A percentile compares a stretch with the other conserved stretches of the same genome.
These are phyloP conservation scores for Mimosa pudica DNA, from an alignment of 306 rosid genomes.

Conservation along the genomic window DNA sequence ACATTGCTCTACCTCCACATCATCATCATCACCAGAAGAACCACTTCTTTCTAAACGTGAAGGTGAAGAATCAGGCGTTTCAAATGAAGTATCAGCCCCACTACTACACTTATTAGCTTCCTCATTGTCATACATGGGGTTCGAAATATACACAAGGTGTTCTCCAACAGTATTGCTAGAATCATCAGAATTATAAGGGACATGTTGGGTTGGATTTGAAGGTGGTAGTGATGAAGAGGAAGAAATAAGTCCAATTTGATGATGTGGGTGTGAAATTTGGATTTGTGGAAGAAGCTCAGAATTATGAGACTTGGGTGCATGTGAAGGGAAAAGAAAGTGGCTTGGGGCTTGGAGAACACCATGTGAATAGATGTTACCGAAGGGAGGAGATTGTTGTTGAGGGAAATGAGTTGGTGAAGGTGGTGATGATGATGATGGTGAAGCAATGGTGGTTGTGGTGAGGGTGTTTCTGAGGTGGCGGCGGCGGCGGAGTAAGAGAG, in stretches of 20 bases:
- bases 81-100: constrained; percentile 61
- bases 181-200: constrained; percentile 29
- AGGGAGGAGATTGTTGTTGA: constrained; percentile 39
- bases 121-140: constrained; percentile 77
- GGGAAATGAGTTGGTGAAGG: constrained; percentile 32
- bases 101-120: constrained; percentile 42
- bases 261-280: constrained; percentile 37
- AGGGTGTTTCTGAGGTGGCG: constrained; percentile 58
- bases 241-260: constrained; percentile 35
- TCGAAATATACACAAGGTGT: constrained; percentile 82
- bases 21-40: constrained; percentile 62
- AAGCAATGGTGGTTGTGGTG: not conserved
- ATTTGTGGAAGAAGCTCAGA: constrained; percentile 53
- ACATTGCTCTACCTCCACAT: constrained; percentile 27
- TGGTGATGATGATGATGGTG: not conserved
- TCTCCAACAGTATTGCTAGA: constrained; percentile 15
- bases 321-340: constrained; percentile 61
- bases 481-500: constrained; percentile 84
- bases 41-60: constrained; percentile 55
- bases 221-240: constrained; percentile 43
- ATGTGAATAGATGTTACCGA: constrained; percentile 53
- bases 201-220: constrained; percentile 33
- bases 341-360: constrained; percentile 89
- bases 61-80: constrained; percentile 88
- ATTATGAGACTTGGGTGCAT: constrained; percentile 43